Conservation (phyloP, 2,329 filamentous ascomycete species). For the Thielaviopsis punctulata region DNA sequence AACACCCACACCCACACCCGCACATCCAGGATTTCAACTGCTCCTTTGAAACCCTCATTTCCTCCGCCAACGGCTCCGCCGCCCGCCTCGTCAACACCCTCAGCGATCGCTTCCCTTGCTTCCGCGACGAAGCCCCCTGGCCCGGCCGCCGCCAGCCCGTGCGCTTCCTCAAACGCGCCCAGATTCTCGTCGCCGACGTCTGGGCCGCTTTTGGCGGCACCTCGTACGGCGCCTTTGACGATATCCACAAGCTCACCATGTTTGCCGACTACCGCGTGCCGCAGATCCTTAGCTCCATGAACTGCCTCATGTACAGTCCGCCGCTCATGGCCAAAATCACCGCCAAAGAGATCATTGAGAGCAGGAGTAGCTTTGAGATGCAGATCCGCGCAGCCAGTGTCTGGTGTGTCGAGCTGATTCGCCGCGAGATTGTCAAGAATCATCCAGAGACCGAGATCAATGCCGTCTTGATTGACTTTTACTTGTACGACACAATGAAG, state of each 20-base stretch:
- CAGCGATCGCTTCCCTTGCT: slow-evolving; percentile 66
- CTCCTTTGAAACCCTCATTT: slow-evolving; percentile 56
- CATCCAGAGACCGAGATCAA: slow-evolving; percentile 62
- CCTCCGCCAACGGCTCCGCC: slow-evolving; percentile 60
- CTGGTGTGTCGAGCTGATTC: slow-evolving; percentile 85
- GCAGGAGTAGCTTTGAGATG: slow-evolving; percentile 63
- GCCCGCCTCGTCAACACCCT: slow-evolving; percentile 74
- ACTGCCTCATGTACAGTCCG: slow-evolving; percentile 72
- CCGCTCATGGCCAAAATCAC: slow-evolving; percentile 55
- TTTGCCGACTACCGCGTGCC: slow-evolving; percentile 97
- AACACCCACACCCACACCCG: too few relatives aligned
- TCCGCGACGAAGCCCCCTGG: slow-evolving; percentile 64
- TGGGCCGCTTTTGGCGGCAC: slow-evolving; percentile 90
- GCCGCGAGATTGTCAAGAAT: slow-evolving; percentile 55
- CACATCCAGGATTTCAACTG: slow-evolving; percentile 50
- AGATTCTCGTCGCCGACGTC: slow-evolving; percentile 87
- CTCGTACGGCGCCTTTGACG: slow-evolving; percentile 62
- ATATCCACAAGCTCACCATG: slow-evolving; percentile 94
- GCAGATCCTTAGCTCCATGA: slow-evolving; percentile 72
- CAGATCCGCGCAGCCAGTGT: slow-evolving; percentile 85
- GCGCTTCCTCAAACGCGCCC: slow-evolving; percentile 79
- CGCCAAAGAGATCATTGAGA: slow-evolving; percentile 44
- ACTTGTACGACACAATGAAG: slow-evolving; percentile 90
- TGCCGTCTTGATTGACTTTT: slow-evolving; percentile 91
- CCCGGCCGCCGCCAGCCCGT: slow-evolving; percentile 53